These are phyloP conservation scores for Neurospora sp. DNA, from an alignment of 495 filamentous ascomycete genomes.

Conservation along the genomic window DNA sequence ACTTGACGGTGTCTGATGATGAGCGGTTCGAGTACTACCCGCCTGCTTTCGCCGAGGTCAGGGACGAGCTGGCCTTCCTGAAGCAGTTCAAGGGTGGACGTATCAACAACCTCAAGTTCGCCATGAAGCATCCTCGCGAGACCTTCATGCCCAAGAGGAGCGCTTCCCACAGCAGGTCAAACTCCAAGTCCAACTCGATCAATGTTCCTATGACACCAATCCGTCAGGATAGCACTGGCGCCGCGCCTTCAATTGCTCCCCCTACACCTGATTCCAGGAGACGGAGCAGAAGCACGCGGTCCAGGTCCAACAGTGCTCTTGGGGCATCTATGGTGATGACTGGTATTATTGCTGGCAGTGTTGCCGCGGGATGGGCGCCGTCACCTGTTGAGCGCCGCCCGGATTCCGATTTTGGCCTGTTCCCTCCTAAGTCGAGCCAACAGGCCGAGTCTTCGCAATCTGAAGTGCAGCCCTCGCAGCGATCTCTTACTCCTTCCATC, in stretches of 20 bases:
- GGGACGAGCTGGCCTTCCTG: constrained; percentile 75
- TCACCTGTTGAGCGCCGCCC: constrained; percentile 60
- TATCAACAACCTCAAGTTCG: constrained; percentile 76
- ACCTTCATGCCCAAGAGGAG: constrained; percentile 61
- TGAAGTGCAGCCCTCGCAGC: constrained; percentile 16
- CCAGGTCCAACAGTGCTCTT: constrained; percentile 77
- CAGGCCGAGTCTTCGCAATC: constrained; percentile 2
- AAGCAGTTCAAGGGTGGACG: constrained; percentile 88
- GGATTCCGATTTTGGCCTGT: constrained; percentile 19
- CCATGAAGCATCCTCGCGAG: constrained; percentile 68
- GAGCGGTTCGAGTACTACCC: constrained; percentile 58
- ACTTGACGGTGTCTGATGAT: constrained; percentile 60
- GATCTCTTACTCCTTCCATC: constrained; percentile 14
- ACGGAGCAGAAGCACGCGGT: constrained; percentile 57
- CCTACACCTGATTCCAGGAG: constrained; percentile 62
- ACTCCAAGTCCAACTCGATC: constrained; percentile 59
- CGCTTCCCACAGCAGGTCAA: constrained; percentile 49
- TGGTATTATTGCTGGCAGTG: constrained; percentile 77
- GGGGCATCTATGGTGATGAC: constrained; percentile 80
- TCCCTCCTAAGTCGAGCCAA: constrained; percentile 5
- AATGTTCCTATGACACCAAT: constrained; percentile 54
- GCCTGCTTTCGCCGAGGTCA: constrained; percentile 62
- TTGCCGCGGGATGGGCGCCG: constrained; percentile 60
- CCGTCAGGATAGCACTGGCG: constrained; percentile 41
- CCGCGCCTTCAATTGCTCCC: constrained; percentile 38